Evolutionary conservation across 352 stramenopile species (phyloP), one percentile per base, ranked within the genome.

Genomic region (Phytopythium mirpurense): DNA sequence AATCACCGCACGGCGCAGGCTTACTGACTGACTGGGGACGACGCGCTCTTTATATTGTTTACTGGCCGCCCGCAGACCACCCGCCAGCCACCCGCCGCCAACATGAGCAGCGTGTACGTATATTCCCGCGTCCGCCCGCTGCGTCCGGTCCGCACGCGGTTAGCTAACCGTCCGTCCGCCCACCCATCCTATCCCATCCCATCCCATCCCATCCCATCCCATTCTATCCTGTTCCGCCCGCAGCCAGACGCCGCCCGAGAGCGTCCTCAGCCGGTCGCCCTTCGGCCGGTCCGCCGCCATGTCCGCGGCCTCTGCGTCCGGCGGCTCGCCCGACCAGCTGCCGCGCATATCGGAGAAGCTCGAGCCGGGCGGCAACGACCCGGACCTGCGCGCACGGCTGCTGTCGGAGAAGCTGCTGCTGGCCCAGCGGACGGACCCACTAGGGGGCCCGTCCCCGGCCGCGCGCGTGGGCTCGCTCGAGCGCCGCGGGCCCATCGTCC

Each of bases 301-400:
- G 16, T 14, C 35, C 35, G 21, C 21, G 35, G 35, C 35, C 35
- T 14, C 35, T 3, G 35, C 67, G 62, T 5, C 73, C 61, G 16
- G 51, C 55, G n/a, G 73, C 71, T 16, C 71, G 77, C 43, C 73
- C 80, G 43, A 54, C 32, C 47, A 42, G 34, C 63, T 91, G 27
- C 80, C 80, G 19, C 78, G 80, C 29, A 91, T 91, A 49, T 63
- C 72, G 14, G 80, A 91, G 60, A 81, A 81, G 34, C 50, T 81
- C 24, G 78, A 89, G 57, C 58, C 70, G 2, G 24, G 26, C 11
- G 27, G 48, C 19, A 51, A 59, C 24, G 78, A 89, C 35, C 66
- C 63, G 3, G 78, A 91, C 44, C 56, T 68, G 14, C 72, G 73
- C 8, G 76, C 80, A n/a, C 73, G 67, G 0, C 38, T 86, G 18